Evolutionary conservation across 2,329 filamentous ascomycete genomes (phyloP).

Genomic region (Neurospora sp.): DNA sequence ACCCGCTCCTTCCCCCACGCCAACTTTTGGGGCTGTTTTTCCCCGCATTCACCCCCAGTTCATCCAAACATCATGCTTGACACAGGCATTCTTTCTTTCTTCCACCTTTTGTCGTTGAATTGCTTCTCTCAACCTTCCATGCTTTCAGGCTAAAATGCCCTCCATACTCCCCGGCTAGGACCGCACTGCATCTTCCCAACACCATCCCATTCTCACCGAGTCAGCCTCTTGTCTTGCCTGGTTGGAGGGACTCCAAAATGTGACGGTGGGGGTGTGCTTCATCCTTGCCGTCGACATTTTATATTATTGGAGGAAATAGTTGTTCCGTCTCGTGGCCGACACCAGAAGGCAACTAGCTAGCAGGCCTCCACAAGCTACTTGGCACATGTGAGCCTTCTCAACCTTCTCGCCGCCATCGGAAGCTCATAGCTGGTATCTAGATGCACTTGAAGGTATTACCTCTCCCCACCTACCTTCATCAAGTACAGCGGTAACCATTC

Average conservation of each 20-base stretch:
- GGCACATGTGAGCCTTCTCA: not conserved
- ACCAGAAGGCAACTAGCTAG: not conserved
- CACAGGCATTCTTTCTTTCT: not conserved
- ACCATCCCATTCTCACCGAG: not conserved
- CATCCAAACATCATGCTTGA: not conserved
- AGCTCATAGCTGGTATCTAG: not conserved
- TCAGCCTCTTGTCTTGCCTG: not conserved
- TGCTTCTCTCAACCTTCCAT: not conserved
- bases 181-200: not conserved
- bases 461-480: not conserved
- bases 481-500: not conserved
- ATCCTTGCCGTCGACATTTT: not conserved
- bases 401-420: not conserved
- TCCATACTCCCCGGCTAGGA: not conserved
- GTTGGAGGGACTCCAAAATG: not conserved
- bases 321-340: conserved; percentile 13
- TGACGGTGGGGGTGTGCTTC: not conserved
- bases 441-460: not conserved
- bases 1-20: not conserved
- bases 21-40: not conserved
- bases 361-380: not conserved
- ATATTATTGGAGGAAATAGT: conserved; percentile 18
- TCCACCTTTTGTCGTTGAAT: not conserved
- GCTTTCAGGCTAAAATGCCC: not conserved
- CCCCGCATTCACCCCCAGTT: not conserved